These are phyloP conservation scores for Craterostigma plantagineum DNA, from an alignment of 257 asterid genomes.

Conservation along the genomic window DNA sequence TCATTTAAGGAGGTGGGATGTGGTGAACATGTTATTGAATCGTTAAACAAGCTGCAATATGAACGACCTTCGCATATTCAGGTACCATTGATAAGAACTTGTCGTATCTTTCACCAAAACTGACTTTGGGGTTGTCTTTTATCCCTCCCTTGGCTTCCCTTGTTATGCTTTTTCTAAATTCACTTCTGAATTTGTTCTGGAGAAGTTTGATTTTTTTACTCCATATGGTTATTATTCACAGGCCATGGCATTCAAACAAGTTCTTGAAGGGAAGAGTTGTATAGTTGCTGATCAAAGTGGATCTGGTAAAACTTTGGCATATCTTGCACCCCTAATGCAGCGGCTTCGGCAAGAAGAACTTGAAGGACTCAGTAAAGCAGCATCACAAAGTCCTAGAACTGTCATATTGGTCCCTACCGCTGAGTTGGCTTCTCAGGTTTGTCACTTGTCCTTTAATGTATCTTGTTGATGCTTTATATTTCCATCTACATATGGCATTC, in stretches of 20 bases:
- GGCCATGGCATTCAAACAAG: slow-evolving; percentile 78
- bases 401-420: slow-evolving; percentile 85
- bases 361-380: slow-evolving; percentile 53
- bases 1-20: slow-evolving; percentile 75
- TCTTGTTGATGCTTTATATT: neutral
- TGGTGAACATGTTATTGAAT: slow-evolving; percentile 43
- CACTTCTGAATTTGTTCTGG: no score
- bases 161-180: no score
- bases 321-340: slow-evolving; percentile 75
- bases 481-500: no score
- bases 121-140: no score
- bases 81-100: slow-evolving; percentile 16
- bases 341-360: slow-evolving; percentile 87
- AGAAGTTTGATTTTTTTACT: no score
- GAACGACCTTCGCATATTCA: slow-evolving; percentile 80
- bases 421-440: slow-evolving; percentile 94
- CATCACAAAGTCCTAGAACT: slow-evolving; percentile 55
- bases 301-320: slow-evolving; percentile 93
- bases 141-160: no score
- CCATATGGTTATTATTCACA: no score
- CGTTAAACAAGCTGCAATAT: slow-evolving; percentile 45
- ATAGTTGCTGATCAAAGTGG: slow-evolving; percentile 97
- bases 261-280: slow-evolving; percentile 64
- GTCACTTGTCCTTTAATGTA: neutral
- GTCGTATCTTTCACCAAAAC: no score